Conservation (phyloP, 257 asterid species). For the Plantago elongata region DNA sequence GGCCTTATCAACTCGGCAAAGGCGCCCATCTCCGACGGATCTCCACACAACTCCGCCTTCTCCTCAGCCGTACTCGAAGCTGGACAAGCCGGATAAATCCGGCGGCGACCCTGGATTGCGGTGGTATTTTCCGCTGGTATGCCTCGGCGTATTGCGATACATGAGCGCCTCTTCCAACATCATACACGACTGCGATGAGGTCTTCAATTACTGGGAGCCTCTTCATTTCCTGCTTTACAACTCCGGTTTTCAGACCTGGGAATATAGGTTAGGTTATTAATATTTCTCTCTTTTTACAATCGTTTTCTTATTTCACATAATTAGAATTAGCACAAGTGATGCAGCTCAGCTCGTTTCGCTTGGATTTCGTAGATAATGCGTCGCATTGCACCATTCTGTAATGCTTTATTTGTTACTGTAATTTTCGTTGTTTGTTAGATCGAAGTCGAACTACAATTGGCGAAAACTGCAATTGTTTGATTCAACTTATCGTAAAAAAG, state of each 20-base stretch:
- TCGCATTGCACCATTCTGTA: too few relatives aligned
- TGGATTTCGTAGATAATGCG: too few relatives aligned
- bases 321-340: too few relatives aligned
- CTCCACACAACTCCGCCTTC: conserved; percentile 36
- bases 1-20: conserved; percentile 73
- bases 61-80: conserved; percentile 56
- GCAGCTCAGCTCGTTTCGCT: too few relatives aligned
- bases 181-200: conserved; percentile 97
- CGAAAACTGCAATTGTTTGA: too few relatives aligned
- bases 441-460: too few relatives aligned
- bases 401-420: too few relatives aligned
- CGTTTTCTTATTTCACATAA: too few relatives aligned
- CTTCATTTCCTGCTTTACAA: conserved; percentile 87
- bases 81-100: conserved; percentile 60
- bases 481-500: too few relatives aligned
- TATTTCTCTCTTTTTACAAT: background rate
- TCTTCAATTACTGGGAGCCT: conserved; percentile 99
- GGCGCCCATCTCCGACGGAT: conserved; percentile 58
- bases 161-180: conserved; percentile 94
- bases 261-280: conserved; percentile 67
- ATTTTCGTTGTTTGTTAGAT: too few relatives aligned
- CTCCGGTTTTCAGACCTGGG: conserved; percentile 98
- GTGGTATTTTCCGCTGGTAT: conserved; percentile 70
- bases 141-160: conserved; percentile 68
- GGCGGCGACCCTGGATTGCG: conserved; percentile 50